Evolutionary conservation across 2,329 filamentous ascomycete species (phyloP), one percentile per base, ranked within the genome.

Genomic region (Trichoderma lentiforme): DNA sequence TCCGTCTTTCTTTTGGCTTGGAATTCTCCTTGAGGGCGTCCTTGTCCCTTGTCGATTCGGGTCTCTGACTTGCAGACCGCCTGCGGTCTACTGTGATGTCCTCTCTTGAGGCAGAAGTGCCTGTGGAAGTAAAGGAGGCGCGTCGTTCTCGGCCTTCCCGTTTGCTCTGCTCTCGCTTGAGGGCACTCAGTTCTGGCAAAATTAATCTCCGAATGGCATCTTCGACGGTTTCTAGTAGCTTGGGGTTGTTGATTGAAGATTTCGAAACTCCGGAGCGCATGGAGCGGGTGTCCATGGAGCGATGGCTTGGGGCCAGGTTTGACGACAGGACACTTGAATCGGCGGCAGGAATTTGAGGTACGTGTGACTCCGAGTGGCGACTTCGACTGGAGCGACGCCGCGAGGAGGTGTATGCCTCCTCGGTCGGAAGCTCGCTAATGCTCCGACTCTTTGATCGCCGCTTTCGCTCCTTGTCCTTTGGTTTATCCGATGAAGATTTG

Each of bases 201-300:
- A 98, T 97, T 64, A 97, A 86, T 63, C 94, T 89, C 74, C 94
- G 91, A 78, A 98, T 97, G 15, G 94, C 94, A 82, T 97, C 94
- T 82, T 98, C 95, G 3, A 98, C 95, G 0, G 94, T 96, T 77
- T 96, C 93, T 2, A 98, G 87, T 2, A 98, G 84, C 79, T 94
- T 96, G 0, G 95, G 95, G 77, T 98, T 97, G 82, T 97, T 97
- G 80, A 97, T 93, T 0, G 93, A 95, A 3, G 93, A 93, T 69
- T 87, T 89, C 32, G 88, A 89, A 28, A 81, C 81, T 8, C 82
- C 83, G 0, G 86, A 87, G 70, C 83, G 84, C 73, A 84, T 80
- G 39, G 87, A 88, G 78, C 87, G 84, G 73, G 86, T 84, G 74
- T 89, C 87, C 72, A 85, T 80, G 0, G 87, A 89, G 60, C 86